These are phyloP conservation scores for Pythium utonaiense DNA, from an alignment of 352 stramenopile species.

Conservation along the genomic window DNA sequence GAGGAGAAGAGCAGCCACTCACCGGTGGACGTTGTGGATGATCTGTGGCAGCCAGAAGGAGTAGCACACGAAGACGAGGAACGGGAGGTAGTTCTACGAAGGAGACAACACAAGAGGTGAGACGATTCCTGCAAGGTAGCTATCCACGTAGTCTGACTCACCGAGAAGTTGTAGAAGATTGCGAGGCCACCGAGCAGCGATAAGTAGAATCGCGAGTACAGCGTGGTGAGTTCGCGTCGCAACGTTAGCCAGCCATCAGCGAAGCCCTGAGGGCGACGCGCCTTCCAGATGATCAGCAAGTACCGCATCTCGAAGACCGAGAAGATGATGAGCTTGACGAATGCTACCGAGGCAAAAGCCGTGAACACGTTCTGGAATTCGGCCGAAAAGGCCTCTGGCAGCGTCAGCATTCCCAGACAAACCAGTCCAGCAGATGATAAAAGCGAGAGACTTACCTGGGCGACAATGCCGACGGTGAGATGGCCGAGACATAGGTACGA, in stretches of 20 bases:
- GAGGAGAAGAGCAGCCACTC: neutral
- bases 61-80: slow-evolving; percentile 93
- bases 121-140: neutral
- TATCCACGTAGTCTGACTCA: too few relatives aligned
- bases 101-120: neutral
- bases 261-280: slow-evolving; percentile 83
- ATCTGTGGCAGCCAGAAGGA: slow-evolving; percentile 99
- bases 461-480: slow-evolving; percentile 93
- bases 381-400: slow-evolving; percentile 29
- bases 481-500: slow-evolving; percentile 95
- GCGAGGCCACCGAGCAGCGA: slow-evolving; percentile 89
- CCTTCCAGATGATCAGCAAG: slow-evolving; percentile 96
- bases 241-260: slow-evolving; percentile 85
- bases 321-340: slow-evolving; percentile 98
- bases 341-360: slow-evolving; percentile 94
- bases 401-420: slow-evolving; percentile 4
- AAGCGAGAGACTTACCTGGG: slow-evolving; percentile 30
- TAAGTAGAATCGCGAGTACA: slow-evolving; percentile 96
- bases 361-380: slow-evolving; percentile 91
- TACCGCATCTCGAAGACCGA: slow-evolving; percentile 99
- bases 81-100: slow-evolving; percentile 70
- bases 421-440: neutral
- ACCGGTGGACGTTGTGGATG: slow-evolving; percentile 92
- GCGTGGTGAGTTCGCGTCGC: slow-evolving; percentile 89
- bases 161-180: slow-evolving; percentile 90